Evolutionary conservation across 116 monocot species (phyloP), one percentile per base, ranked within the genome.

Genomic region (Zostera marina): DNA sequence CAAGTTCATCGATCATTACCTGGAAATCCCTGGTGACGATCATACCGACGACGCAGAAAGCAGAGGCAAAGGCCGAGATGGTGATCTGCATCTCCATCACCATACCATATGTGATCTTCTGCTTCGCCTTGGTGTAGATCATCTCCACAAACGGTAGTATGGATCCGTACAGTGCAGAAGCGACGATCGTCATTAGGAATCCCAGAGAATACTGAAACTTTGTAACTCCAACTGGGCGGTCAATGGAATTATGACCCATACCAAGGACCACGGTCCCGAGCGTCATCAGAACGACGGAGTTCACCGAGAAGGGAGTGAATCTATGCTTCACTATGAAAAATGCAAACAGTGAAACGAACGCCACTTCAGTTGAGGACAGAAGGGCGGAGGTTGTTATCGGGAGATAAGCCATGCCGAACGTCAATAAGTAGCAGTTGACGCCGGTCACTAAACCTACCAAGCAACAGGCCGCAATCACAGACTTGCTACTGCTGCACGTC

Each of bases 1-100:
- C n/a, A n/a, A n/a, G n/a, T n/a, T n/a, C n/a, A n/a, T n/a, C n/a
- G n/a, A n/a, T n/a, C n/a, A 26, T 17, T 2, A 78, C 78, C 74
- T 82, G 51, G 55, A 84, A 84, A 41, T 84, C 80, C 2, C 68
- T 64, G 58, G 60, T 76, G 64, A 63, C 24, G 24, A 47, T 10
- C 79, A 84, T 76, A 19, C 84, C 84, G 14, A 71, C 15, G 24
- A 71, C 40, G 64, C 79, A 79, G 52, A 84, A 54, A 0, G 17
- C 44, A 7, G 68, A 62, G 15, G 71, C 76, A 19, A 68, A 40
- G 12, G 66, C n/a, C 1, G 72, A 67, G 17, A 84, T 73, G 11
- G 68, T 58, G 5, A 76, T 22, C 71, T 84, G 84, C 53, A 74
- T 63, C 84, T 84, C 76, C 67, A 84, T 66, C 9, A 74, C 76